A percentile compares a stretch with the other conserved stretches of the same genome.
Evolutionary conservation across 148 eudicot genomes (phyloP).

Genomic region (Cornus kousa): DNA sequence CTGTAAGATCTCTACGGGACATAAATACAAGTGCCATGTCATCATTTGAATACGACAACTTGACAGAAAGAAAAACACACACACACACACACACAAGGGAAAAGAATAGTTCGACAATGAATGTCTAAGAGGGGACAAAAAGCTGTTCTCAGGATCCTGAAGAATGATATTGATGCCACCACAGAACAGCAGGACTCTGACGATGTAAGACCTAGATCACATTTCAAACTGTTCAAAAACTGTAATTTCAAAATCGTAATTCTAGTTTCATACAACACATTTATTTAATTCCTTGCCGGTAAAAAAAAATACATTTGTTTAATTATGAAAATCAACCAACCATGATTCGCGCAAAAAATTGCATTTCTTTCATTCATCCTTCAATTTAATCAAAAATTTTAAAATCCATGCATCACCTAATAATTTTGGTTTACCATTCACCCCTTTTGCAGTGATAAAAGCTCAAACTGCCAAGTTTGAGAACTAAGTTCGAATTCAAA

Average conservation of each 20-base stretch:
- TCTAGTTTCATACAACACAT: background rate
- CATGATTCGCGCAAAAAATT: background rate
- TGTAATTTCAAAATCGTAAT: background rate
- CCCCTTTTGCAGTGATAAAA: too few relatives aligned
- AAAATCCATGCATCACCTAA: background rate
- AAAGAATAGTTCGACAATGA: background rate
- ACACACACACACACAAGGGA: background rate
- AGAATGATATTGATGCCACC: background rate
- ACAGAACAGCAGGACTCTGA: background rate
- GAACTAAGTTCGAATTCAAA: too few relatives aligned
- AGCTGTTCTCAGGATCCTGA: background rate
- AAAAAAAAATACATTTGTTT: background rate
- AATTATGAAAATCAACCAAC: background rate
- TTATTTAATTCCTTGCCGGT: too few relatives aligned
- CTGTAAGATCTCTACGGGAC: conserved; percentile 32
- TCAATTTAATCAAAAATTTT: background rate
- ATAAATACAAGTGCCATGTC: conserved; percentile 1
- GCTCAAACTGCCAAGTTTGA: too few relatives aligned
- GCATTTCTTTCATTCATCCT: background rate
- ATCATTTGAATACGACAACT: background rate
- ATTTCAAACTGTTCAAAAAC: background rate
- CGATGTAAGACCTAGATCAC: background rate
- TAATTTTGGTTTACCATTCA: background rate
- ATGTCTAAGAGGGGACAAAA: background rate
- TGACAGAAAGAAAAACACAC: background rate